Percentiles rank a stretch among this genome's conserved stretches.
Conservation (phyloP, 1,284 basidiomycete species). For the Schizophyllum amplum region DNA sequence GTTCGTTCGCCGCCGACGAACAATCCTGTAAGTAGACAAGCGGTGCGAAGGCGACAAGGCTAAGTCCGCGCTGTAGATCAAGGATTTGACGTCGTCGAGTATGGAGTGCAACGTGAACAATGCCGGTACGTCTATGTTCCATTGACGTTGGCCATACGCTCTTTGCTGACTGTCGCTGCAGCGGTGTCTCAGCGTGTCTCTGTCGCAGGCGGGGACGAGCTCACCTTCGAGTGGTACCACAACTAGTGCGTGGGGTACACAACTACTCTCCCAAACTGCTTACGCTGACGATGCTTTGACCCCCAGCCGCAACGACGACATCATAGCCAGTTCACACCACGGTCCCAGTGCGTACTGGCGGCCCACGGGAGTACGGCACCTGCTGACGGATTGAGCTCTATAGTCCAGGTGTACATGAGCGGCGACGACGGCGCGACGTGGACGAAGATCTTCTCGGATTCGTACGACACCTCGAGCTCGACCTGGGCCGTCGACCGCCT, state of each 20-base stretch:
- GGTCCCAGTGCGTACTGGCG: conserved; percentile 19
- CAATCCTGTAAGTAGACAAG: conserved; percentile 12
- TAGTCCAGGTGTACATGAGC: conserved; percentile 25
- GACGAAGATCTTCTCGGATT: conserved; percentile 24
- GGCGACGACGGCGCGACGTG: conserved; percentile 22
- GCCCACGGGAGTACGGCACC: neutral
- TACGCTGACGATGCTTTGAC: neutral
- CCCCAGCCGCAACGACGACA: conserved; percentile 24
- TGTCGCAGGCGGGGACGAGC: conserved; percentile 21
- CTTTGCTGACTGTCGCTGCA: conserved; percentile 1
- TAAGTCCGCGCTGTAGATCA: conserved; percentile 9
- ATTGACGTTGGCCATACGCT: neutral
- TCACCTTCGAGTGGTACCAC: conserved; percentile 28
- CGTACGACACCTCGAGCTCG: conserved; percentile 14
- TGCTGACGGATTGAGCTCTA: neutral
- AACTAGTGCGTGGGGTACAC: conserved; percentile 12
- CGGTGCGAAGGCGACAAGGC: no score
- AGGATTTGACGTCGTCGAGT: conserved; percentile 20
- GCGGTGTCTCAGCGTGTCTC: conserved; percentile 18
- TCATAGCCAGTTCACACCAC: conserved; percentile 23
- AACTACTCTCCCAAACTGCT: neutral
- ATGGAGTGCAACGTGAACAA: conserved; percentile 25
- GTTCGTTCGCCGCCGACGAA: conserved; percentile 24
- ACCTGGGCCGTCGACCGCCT: conserved; percentile 25
- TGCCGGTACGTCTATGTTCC: conserved; percentile 10